phyloP scores from a whole-genome alignment of 2,329 filamentous ascomycete species.

The Aspergillus texensis region DNA sequence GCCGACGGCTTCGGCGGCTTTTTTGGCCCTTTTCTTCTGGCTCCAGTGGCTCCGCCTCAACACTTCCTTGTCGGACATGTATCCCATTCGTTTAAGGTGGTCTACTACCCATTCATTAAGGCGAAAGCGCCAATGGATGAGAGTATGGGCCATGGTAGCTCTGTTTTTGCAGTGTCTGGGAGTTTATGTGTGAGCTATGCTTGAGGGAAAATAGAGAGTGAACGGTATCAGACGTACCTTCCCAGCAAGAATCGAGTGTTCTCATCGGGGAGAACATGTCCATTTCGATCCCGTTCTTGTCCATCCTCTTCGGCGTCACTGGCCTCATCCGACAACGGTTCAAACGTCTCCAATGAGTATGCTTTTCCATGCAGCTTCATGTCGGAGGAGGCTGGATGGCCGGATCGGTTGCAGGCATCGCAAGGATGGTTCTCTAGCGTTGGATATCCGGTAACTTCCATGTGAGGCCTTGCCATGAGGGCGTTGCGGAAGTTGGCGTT shows the following conservation, averaged over 20 bases:
- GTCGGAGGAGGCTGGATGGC: conserved; percentile 67
- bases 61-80: conserved; percentile 61
- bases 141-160: conserved; percentile 69
- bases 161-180: conserved; percentile 60
- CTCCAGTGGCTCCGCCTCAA: conserved; percentile 64
- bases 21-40: conserved; percentile 59
- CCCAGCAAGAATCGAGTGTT: conserved; percentile 57
- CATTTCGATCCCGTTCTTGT: conserved; percentile 47
- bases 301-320: conserved; percentile 42
- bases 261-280: conserved; percentile 48
- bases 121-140: conserved; percentile 75
- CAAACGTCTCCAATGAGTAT: conserved; percentile 67
- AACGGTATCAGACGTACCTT: conserved; percentile 35
- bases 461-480: conserved; percentile 66
- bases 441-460: conserved; percentile 54
- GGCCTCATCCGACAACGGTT: conserved; percentile 59
- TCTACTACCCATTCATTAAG: conserved; percentile 73
- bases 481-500: conserved; percentile 66
- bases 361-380: conserved; percentile 66
- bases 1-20: conserved; percentile 66
- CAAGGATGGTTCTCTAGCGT: conserved; percentile 55
- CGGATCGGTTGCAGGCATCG: conserved; percentile 70
- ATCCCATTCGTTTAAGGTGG: conserved; percentile 61
- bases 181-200: conserved; percentile 1
- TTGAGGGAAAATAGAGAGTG: neutral